Evolutionary conservation across 345 rosid genomes (phyloP), one percentile per base, ranked within the genome.

Genomic region (Eucalyptus tenuipes): DNA sequence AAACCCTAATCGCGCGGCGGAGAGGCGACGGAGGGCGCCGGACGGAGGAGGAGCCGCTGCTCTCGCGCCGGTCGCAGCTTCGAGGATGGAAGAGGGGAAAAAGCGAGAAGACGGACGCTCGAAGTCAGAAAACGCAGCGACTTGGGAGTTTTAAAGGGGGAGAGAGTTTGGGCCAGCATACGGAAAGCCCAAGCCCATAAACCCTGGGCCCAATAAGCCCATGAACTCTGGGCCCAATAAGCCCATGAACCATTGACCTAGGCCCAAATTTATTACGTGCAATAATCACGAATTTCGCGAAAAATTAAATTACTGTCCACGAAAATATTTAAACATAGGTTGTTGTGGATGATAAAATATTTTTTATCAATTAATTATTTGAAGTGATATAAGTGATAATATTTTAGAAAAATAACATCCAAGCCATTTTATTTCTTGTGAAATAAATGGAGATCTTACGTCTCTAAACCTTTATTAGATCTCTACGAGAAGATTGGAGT

Each of bases 301-400:
- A 55, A 55, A 20, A 55, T 4, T 22, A 8, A 22, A 1, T 55
- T 55, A 1, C 29, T 4, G 3, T 24, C 6, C 29, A 2, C 2
- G 1, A 55, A 55, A 55, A 55, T 9, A 24, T 55, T 55, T 55
- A 4, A 5, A 55, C 29, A 55, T 55, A 55, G 6, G 1, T 55
- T 1, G 6, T 2, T 55, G 1, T 10, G 3, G 1, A 55, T 55
- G 10, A 55, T 22, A 9, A 55, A 55, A 55, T 8, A 55, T 7
- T 9, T 7, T 1, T 24, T 55, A 24, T 55, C 1, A 24, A 24
- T 55, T 55, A 24, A 24, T 49, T 49, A 49, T 49, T 49, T 45
- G 3, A 45, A 45, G 47, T 45, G 47, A 45, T 45, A 47, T 52
- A 7, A 52, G 24, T 0, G 0, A 52, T 52, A 7, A 52, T 52